Percentiles rank a stretch among this genome's conserved stretches.
Evolutionary conservation across 176 grass and related monocot species (phyloP).

Genomic region (Avena eriantha): DNA sequence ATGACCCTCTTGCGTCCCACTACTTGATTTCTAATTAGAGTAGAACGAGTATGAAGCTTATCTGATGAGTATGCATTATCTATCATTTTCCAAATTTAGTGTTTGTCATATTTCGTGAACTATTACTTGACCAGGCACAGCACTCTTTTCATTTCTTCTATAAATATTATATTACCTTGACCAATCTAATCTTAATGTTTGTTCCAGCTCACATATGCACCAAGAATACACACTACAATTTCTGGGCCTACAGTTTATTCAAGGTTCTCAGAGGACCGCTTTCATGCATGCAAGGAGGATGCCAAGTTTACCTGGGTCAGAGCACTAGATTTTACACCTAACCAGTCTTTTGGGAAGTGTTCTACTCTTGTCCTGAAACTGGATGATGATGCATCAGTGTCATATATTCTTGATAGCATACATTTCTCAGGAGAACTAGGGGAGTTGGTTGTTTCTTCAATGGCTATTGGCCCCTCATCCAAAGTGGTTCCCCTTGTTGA

Average conservation of each 20-base stretch:
- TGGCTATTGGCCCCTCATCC: slow-evolving; percentile 38
- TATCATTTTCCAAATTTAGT: slow-evolving; percentile 31
- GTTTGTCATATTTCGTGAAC: slow-evolving; percentile 35
- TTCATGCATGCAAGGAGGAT: slow-evolving; percentile 76
- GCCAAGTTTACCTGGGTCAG: slow-evolving; percentile 76
- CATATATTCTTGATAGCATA: slow-evolving; percentile 65
- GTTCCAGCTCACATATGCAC: slow-evolving; percentile 84
- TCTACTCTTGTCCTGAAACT: slow-evolving; percentile 68
- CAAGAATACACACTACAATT: slow-evolving; percentile 69
- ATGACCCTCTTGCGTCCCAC: not conserved
- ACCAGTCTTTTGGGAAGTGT: slow-evolving; percentile 74
- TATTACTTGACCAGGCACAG: slow-evolving; percentile 40
- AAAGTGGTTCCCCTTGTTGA: slow-evolving; percentile 79
- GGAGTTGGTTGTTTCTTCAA: slow-evolving; percentile 48
- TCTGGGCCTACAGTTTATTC: slow-evolving; percentile 54
- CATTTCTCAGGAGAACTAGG: slow-evolving; percentile 64
- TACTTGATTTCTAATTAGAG: slow-evolving; percentile 24
- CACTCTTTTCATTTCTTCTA: slow-evolving; percentile 25
- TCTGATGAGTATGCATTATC: slow-evolving; percentile 25
- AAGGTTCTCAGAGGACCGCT: slow-evolving; percentile 72
- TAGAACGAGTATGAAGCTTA: slow-evolving; percentile 24
- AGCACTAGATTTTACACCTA: slow-evolving; percentile 76
- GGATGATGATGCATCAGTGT: slow-evolving; percentile 41
- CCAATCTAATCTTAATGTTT: slow-evolving; percentile 29
- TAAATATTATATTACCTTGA: slow-evolving; percentile 24